phyloP scores from a whole-genome alignment of 2,329 filamentous ascomycete genomes.

The Sphaerulina populicola region DNA sequence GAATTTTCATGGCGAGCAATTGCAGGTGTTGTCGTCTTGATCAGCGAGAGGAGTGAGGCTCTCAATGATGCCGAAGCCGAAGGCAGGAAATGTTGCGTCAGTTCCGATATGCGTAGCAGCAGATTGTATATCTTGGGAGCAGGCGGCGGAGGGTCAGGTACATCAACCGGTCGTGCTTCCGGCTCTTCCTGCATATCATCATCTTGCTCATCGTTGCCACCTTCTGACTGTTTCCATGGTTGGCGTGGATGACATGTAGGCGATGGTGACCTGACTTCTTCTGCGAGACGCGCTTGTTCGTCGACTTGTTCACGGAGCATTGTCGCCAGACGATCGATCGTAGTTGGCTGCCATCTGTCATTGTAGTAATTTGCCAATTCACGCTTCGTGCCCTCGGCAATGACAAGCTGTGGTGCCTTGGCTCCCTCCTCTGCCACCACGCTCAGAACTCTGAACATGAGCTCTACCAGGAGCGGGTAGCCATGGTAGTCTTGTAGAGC shows the following conservation, averaged over 20 bases:
- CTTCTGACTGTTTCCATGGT: constrained; percentile 30
- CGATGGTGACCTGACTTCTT: constrained; percentile 30
- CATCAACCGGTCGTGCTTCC: constrained; percentile 22
- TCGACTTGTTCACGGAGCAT: constrained; percentile 14
- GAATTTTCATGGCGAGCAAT: constrained; percentile 69
- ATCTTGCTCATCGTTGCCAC: constrained; percentile 15
- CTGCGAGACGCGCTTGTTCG: constrained; percentile 15
- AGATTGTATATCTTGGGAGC: constrained; percentile 70
- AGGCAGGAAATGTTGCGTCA: constrained; percentile 85
- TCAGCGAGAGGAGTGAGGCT: constrained; percentile 66
- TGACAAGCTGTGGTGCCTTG: constrained; percentile 45
- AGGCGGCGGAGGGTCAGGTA: constrained; percentile 46
- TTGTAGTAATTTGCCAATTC: constrained; percentile 1
- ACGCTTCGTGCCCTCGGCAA: constrained; percentile 29
- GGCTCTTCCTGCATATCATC: constrained; percentile 13
- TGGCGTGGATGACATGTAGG: constrained; percentile 24
- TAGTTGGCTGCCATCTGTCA: constrained; percentile 25
- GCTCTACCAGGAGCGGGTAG: constrained; percentile 76
- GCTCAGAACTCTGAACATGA: constrained; percentile 71
- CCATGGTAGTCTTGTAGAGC: constrained; percentile 93
- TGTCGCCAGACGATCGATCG: constrained; percentile 40
- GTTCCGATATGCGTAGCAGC: constrained; percentile 68
- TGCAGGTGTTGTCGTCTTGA: constrained; percentile 62
- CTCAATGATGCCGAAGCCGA: constrained; percentile 73
- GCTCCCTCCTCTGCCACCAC: constrained; percentile 77